Conservation (phyloP, 2,329 filamentous ascomycete species). For the Hypoxylon sp. region DNA sequence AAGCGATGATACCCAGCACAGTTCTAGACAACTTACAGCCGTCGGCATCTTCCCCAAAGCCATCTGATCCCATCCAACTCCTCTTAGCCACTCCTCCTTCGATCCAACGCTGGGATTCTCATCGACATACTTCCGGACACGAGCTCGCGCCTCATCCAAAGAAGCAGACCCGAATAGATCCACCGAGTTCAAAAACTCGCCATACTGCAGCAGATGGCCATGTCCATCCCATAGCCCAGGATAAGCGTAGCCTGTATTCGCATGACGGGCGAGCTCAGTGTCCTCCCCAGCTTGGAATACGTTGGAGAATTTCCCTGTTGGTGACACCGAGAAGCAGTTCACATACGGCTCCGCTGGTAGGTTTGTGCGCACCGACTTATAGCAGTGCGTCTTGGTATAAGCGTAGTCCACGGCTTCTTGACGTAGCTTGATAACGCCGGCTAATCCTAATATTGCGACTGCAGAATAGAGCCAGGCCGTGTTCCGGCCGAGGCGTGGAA, state of each 20-base stretch:
- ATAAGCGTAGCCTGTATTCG: slow-evolving; percentile 59
- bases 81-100: slow-evolving; percentile 68
- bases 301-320: slow-evolving; percentile 58
- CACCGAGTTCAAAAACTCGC: slow-evolving; percentile 72
- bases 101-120: slow-evolving; percentile 61
- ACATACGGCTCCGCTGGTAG: slow-evolving; percentile 49
- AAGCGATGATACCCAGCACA: not conserved
- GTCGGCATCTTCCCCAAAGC: slow-evolving; percentile 71
- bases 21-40: slow-evolving; percentile 56
- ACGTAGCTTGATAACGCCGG: slow-evolving; percentile 38
- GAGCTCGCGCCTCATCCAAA: slow-evolving; percentile 61
- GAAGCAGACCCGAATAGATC: slow-evolving; percentile 68
- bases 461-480: slow-evolving; percentile 36
- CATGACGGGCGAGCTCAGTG: slow-evolving; percentile 43
- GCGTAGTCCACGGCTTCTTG: slow-evolving; percentile 36
- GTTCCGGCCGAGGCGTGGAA: slow-evolving; percentile 33
- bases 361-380: slow-evolving; percentile 55
- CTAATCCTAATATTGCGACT: slow-evolving; percentile 36
- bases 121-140: slow-evolving; percentile 61
- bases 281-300: slow-evolving; percentile 53
- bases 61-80: slow-evolving; percentile 76
- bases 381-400: slow-evolving; percentile 52
- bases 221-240: slow-evolving; percentile 77
- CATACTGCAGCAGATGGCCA: slow-evolving; percentile 72
- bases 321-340: slow-evolving; percentile 64